Evolutionary conservation across 2,329 filamentous ascomycete genomes (phyloP).

Genomic region (Diaporthe vexans): DNA sequence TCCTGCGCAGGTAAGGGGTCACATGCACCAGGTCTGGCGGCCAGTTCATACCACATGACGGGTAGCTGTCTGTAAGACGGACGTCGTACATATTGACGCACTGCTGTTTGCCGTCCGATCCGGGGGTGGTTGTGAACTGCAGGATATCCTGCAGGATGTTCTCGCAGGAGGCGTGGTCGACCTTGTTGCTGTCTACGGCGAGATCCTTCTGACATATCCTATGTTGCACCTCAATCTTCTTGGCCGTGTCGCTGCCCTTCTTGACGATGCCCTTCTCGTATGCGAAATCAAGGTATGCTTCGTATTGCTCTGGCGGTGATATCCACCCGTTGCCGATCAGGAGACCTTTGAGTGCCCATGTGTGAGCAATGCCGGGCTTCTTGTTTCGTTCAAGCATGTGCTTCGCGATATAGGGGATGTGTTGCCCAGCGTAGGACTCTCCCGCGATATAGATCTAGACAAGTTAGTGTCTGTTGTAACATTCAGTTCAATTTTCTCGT

Average conservation of each 20-base stretch:
- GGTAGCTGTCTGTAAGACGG: constrained; percentile 82
- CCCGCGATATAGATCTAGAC: constrained; percentile 90
- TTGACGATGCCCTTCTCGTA: constrained; percentile 82
- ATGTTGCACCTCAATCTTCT: constrained; percentile 77
- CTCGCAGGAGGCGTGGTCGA: constrained; percentile 83
- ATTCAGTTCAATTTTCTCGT: neutral
- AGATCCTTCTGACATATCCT: constrained; percentile 76
- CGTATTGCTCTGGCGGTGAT: constrained; percentile 89
- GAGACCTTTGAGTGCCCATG: constrained; percentile 87
- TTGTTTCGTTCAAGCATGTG: constrained; percentile 92
- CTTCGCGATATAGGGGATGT: constrained; percentile 97
- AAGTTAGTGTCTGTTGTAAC: constrained; percentile 1
- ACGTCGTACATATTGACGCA: constrained; percentile 99
- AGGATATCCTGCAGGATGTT: constrained; percentile 81
- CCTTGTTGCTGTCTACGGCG: constrained; percentile 64
- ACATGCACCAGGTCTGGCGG: constrained; percentile 85
- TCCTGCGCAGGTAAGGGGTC: constrained; percentile 85
- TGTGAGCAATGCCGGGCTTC: constrained; percentile 58
- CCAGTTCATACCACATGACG: constrained; percentile 98
- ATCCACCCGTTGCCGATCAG: constrained; percentile 99
- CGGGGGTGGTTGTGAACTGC: constrained; percentile 69
- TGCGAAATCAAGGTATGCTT: constrained; percentile 85
- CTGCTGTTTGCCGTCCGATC: constrained; percentile 62
- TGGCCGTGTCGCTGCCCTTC: constrained; percentile 74
- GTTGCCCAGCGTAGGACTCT: constrained; percentile 96